A percentile compares a stretch with the other conserved stretches of the same genome.
These are phyloP conservation scores for Phytopythium ostracodes DNA, from an alignment of 352 stramenopile genomes.

Conservation along the genomic window DNA sequence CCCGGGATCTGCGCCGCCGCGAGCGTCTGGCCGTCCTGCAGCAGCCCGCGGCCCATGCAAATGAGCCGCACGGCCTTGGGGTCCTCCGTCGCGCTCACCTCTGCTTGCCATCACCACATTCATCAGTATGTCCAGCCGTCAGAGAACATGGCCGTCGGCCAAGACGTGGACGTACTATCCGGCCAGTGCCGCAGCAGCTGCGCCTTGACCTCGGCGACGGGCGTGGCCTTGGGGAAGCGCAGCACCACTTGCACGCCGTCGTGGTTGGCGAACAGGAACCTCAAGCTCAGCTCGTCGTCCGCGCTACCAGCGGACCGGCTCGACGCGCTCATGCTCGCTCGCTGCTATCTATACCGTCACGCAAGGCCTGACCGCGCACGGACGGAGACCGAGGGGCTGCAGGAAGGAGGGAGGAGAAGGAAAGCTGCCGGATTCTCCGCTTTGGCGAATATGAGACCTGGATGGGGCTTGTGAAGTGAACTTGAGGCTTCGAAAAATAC, in stretches of 20 bases:
- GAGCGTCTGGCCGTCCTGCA: slow-evolving; percentile 89
- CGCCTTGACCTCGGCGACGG: slow-evolving; percentile 58
- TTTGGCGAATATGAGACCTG: no score
- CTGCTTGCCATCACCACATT: slow-evolving; percentile 14
- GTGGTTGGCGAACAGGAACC: slow-evolving; percentile 85
- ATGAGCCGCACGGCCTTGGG: slow-evolving; percentile 86
- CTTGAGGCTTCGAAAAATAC: not conserved
- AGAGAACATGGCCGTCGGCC: not conserved
- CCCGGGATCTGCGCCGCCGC: slow-evolving; percentile 76
- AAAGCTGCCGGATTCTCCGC: not conserved
- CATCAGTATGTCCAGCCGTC: not conserved
- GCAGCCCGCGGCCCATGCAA: slow-evolving; percentile 93
- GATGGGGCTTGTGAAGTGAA: no score
- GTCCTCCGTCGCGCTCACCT: slow-evolving; percentile 40
- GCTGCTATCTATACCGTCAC: no score
- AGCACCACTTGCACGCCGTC: slow-evolving; percentile 71
- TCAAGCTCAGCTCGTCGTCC: slow-evolving; percentile 55
- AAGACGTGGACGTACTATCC: slow-evolving; percentile 22
- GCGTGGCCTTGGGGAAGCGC: slow-evolving; percentile 38
- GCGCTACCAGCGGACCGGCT: slow-evolving; percentile 22
- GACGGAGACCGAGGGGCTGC: no score
- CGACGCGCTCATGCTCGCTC: slow-evolving; percentile 1
- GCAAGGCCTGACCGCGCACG: no score
- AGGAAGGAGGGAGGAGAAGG: no score
- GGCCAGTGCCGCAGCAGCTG: slow-evolving; percentile 73